phyloP scores from a whole-genome alignment of 495 filamentous ascomycete species.

The Cenococcum geophilum region DNA sequence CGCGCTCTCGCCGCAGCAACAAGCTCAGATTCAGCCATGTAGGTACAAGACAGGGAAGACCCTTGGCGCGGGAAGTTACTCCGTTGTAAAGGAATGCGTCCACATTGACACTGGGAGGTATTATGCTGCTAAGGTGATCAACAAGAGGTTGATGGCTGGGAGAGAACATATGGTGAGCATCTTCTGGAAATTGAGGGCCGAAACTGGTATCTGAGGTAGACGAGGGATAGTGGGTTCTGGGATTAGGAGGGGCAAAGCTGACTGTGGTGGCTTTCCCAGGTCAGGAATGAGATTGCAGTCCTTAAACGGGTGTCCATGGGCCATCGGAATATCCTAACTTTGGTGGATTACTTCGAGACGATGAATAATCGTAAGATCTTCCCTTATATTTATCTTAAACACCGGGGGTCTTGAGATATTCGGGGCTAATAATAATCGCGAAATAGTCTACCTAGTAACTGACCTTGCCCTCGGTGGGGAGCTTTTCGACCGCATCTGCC shows the following conservation, averaged over 20 bases:
- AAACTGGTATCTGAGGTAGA: not conserved
- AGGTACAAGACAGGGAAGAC: constrained; percentile 99
- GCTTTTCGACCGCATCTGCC: constrained; percentile 96
- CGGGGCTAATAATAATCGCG: too few species aligned
- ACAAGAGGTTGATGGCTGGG: constrained; percentile 95
- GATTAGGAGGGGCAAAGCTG: too few species aligned
- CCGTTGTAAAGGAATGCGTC: constrained; percentile 98
- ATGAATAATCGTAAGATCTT: constrained; percentile 77
- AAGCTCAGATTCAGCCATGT: constrained; percentile 65
- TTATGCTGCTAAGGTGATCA: constrained; percentile 99
- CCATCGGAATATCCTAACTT: constrained; percentile 92
- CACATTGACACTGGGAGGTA: constrained; percentile 97
- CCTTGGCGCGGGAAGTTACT: constrained; percentile 91
- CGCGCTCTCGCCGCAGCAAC: not conserved
- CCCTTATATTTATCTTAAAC: not conserved
- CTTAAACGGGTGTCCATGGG: constrained; percentile 96
- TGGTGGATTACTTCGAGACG: constrained; percentile 99
- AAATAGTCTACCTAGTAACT: constrained; percentile 84
- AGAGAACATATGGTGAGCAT: constrained; percentile 87
- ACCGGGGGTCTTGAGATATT: too few species aligned
- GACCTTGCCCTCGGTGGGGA: constrained; percentile 95
- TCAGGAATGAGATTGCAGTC: constrained; percentile 96
- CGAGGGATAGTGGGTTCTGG: not conserved
- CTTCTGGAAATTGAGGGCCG: not conserved
- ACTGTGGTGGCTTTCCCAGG: constrained; percentile 45